Evolutionary conservation across 805 yeast species (phyloP), one percentile per base, ranked within the genome.

Genomic region (Cyberlindnera japonica): DNA sequence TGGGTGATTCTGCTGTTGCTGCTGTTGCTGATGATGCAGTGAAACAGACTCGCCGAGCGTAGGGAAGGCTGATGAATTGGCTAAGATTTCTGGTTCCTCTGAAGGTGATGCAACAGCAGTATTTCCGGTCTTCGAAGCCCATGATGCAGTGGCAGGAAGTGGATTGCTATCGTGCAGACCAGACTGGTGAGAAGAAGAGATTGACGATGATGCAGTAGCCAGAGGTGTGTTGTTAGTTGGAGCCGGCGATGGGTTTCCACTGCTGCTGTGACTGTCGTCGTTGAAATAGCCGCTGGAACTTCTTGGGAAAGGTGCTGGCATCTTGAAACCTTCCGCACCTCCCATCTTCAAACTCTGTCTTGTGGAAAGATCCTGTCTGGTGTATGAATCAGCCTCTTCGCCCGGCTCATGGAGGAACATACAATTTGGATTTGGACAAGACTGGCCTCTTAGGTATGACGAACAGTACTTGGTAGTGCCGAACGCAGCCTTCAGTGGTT

Each of bases 401-500:
- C 99, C 99, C 6, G 99, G 99, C 64, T 93, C 99, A 62, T 93
- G 99, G 55, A 93, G 72, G 57, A 93, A 93, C 99, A 93, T 93
- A 73, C 99, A 93, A 58, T 89, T 88, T 47, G 98, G 98, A 64
- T 93, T 93, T 44, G 96, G 99, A 67, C 99, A 93, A 9, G 93
- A 83, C 61, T 87, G 95, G 26, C 96, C 97, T 52, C 97, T 75
- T 49, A 93, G 68, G 59, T 93, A 93, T 3, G 95, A 83, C n/a
- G 96, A 87, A 63, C 99, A 93, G 68, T 93, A 93, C 64, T 93
- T 93, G 11, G 99, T 93, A 5, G 99, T 93, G 59, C 99, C 99
- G 62, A 90, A 95, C 0, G 98, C 97, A 13, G 99, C 99, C 46
- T 91, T 74, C 48, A 93, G 72, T 24, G 83, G 72, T 55, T 89